Evolutionary conservation across 257 asterid species (phyloP).

Genomic region (Pogostemon cablin): DNA sequence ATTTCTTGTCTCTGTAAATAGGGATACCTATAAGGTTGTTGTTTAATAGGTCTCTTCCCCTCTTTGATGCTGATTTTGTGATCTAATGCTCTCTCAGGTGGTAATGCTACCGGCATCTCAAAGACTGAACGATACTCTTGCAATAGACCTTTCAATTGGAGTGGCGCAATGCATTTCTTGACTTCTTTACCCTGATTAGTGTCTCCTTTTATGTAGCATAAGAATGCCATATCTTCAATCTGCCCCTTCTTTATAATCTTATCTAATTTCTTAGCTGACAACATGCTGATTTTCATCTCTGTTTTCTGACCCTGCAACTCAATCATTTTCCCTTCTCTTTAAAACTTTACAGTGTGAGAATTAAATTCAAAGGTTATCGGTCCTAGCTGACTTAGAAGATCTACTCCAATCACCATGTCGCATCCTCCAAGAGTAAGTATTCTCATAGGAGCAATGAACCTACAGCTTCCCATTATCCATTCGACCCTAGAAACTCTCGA

Average conservation of each 20-base stretch:
- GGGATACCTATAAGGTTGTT: neutral
- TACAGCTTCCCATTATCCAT: neutral
- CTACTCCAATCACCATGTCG: neutral
- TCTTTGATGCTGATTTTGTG: neutral
- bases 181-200: too few relatives aligned
- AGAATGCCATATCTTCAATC: too few relatives aligned
- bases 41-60: neutral
- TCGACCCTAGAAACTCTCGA: neutral
- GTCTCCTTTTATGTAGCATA: too few relatives aligned
- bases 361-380: neutral
- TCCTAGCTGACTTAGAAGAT: neutral
- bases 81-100: neutral
- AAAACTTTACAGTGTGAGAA: too few relatives aligned
- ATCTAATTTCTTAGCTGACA: too few relatives aligned
- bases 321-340: neutral
- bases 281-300: neutral
- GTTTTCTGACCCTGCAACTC: neutral
- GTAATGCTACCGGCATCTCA: neutral
- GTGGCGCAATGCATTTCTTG: too few relatives aligned
- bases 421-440: neutral
- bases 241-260: too few relatives aligned
- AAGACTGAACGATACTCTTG: too few relatives aligned
- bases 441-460: neutral
- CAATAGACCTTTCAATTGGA: too few relatives aligned
- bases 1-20: neutral